Conservation (phyloP, 2,329 filamentous ascomycete species). For the Colletotrichum chlorophyti region DNA sequence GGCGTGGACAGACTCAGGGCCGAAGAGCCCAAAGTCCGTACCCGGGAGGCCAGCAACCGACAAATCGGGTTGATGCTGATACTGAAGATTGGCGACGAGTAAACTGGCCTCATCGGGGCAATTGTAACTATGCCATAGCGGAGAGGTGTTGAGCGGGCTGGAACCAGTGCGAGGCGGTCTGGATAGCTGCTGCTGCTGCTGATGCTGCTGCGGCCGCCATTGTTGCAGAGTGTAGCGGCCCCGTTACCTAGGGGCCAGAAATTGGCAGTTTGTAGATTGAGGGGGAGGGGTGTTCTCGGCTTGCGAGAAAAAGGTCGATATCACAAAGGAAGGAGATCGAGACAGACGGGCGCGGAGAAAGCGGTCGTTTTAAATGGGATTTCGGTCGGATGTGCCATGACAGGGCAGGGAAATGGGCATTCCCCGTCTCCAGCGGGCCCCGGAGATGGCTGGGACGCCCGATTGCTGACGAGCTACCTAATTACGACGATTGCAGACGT, state of each 20-base stretch:
- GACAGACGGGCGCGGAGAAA: not conserved
- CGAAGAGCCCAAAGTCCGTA: conserved; percentile 18
- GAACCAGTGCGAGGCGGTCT: conserved; percentile 12
- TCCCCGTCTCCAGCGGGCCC: too few species aligned
- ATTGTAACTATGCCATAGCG: conserved; percentile 20
- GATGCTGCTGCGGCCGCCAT: conserved; percentile 21
- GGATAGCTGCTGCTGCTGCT: not conserved
- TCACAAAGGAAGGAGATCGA: not conserved
- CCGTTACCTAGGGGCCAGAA: conserved; percentile 19
- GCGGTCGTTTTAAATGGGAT: conserved; percentile 2
- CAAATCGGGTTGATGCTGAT: conserved; percentile 9
- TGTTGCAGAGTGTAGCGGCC: conserved; percentile 30
- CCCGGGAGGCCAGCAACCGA: conserved; percentile 18
- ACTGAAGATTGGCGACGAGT: not conserved
- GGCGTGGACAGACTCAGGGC: conserved; percentile 16
- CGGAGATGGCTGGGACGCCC: not conserved
- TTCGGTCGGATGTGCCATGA: not conserved
- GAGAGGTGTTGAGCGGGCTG: conserved; percentile 12
- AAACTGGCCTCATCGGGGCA: conserved; percentile 18
- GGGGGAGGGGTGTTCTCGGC: not conserved
- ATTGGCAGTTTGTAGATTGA: not conserved
- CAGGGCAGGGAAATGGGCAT: too few species aligned
- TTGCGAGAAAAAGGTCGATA: conserved; percentile 1
- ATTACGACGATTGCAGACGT: conserved; percentile 12
- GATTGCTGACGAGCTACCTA: not conserved